Evolutionary conservation across 1,284 basidiomycete species (phyloP), one percentile per base, ranked within the genome.

Genomic region (Inonotus obliquus): DNA sequence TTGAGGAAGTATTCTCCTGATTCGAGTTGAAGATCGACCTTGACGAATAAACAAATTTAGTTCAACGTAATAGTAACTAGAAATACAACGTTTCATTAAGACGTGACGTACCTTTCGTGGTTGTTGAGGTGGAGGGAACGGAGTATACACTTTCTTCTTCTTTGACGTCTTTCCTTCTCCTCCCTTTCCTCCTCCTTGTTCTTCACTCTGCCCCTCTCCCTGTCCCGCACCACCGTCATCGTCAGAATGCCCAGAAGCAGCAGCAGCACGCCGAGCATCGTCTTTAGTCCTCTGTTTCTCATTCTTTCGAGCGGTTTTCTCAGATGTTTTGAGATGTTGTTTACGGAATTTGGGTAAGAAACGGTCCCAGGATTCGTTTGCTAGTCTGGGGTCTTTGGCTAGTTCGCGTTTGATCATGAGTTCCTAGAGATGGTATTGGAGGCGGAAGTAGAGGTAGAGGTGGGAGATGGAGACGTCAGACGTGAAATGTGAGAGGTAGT

Each of bases 1-100:
- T 96, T 96, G 77, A 98, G 87, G 82, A 98, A 99, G 74, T 98
- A 98, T 73, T 98, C 96, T 76, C 96, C 96, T 4, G 90, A 92
- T 72, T 98, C 96, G 67, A 99, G 81, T 80, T 98, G 91, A 60
- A 96, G 73, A 74, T 99, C 96, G 71, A 98, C 81, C 88, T 91
- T 66, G 5, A 51, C 38, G 51, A 39, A 19, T 38, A 57, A n/a
- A n/a, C 9, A 35, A 29, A 9, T 10, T 49, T 19, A 55, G 19
- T 14, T n/a, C n/a, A n/a, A n/a, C n/a, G n/a, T n/a, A n/a, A n/a
- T n/a, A n/a, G n/a, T n/a, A n/a, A n/a, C 19, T 27, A 6, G 17
- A 27, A n/a, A 51, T 38, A 19, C 27, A 23, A 27, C 4, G 27
- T 25, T 2, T 25, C 4, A 49, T 9, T n/a, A n/a, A n/a, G n/a